Evolutionary conservation across 169 alveolate species (phyloP).

Genomic region (Plasmodium reichenowi): DNA sequence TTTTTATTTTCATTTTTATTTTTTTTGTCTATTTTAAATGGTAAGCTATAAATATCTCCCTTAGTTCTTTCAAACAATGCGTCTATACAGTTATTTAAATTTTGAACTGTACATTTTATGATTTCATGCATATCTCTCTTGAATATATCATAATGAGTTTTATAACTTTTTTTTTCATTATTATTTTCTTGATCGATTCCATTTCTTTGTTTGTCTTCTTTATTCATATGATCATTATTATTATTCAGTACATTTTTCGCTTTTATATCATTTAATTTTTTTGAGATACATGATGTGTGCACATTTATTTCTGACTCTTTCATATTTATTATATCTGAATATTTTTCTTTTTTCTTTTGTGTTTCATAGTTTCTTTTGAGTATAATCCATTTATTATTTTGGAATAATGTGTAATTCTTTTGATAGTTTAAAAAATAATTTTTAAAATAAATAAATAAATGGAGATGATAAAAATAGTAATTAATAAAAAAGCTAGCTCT

Average conservation of each 20-base stretch:
- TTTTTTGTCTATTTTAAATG: not conserved
- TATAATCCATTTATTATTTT: constrained; percentile 18
- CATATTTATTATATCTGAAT: not conserved
- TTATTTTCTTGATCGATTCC: not conserved
- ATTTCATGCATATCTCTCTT: constrained; percentile 21
- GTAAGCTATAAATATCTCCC: constrained; percentile 61
- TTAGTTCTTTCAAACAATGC: constrained; percentile 52
- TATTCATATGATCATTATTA: not conserved
- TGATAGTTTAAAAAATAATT: constrained; percentile 9
- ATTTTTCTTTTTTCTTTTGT: not conserved
- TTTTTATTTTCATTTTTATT: not conserved
- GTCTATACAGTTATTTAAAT: constrained; percentile 35
- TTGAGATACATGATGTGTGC: too few species aligned
- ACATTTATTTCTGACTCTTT: not conserved
- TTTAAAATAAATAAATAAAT: constrained; percentile 51
- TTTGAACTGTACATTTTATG: constrained; percentile 25
- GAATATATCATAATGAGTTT: not conserved
- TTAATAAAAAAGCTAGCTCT: constrained; percentile 81
- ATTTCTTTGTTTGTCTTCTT: not conserved
- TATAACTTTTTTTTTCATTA: not conserved
- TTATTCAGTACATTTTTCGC: not conserved
- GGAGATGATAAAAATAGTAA: constrained; percentile 44
- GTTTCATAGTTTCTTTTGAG: not conserved
- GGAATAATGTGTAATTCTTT: constrained; percentile 12
- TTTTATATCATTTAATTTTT: too few species aligned